Evolutionary conservation across 768 basidiomycete genomes (phyloP), one percentile per base, ranked within the genome.

Genomic region (Tricholoma furcatifolium): DNA sequence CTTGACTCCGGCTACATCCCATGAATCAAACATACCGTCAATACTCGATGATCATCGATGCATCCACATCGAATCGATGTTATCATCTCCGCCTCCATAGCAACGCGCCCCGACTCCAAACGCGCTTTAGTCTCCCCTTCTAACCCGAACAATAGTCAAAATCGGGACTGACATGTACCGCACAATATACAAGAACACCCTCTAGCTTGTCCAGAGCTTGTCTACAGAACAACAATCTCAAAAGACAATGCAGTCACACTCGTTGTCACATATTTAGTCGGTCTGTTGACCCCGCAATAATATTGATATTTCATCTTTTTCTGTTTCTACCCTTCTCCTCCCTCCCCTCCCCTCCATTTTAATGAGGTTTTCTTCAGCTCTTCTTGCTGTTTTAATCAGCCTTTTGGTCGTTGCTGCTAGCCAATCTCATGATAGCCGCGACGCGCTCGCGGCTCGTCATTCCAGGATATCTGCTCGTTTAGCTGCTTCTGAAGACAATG

Each of bases 301-400:
- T n/a, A n/a, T 14, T 8, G 17, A 35, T 21, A 18, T 55, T 38
- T 38, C 39, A 55, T 57, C 50, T 57, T 52, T 57, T 35, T 53
- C 43, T n/a, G 18, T 47, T 32, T 53, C 43, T 38, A 43, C 57
- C 47, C 24, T 55, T 50, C 43, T 31, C 54, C 50, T 46, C 35
- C 36, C 44, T 54, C 31, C 39, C 57, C 58, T 50, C 52, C 58
- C 47, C 27, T 62, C 63, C 41, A 51, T 44, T 48, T 59, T 56
- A 54, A 81, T 82, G 81, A 80, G 74, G 71, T 53, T 76, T 56
- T 60, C 70, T 47, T 62, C 72, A 57, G 63, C 76, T 34, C 30
- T 74, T 36, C 51, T 76, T 44, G 65, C 63, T 35, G 54, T 75
- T 59, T 62, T 82, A 47, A 63, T 75, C 54, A 62, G 74, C 39